phyloP scores from a whole-genome alignment of 306 rosid species.

The Vigna reflexopilosa region DNA sequence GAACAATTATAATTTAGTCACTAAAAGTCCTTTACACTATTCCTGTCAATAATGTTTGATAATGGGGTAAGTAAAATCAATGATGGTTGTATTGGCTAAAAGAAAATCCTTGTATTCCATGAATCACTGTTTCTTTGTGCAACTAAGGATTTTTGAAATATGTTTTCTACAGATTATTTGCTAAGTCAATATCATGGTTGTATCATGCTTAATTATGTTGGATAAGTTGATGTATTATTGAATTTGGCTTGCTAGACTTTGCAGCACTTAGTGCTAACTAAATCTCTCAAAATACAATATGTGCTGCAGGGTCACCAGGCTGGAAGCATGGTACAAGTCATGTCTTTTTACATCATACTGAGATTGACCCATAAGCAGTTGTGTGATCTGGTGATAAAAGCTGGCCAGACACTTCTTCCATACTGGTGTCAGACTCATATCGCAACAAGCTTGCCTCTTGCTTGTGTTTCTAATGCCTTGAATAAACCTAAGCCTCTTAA shows the following conservation, averaged over 20 bases:
- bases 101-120: neutral
- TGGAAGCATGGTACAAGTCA: slow-evolving; percentile 49
- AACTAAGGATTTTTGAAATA: neutral
- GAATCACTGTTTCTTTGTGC: neutral
- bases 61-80: slow-evolving; percentile 4
- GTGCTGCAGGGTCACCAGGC: slow-evolving; percentile 69
- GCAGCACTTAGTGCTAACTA: slow-evolving; percentile 15
- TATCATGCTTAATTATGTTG: slow-evolving; percentile 27
- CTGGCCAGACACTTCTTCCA: slow-evolving; percentile 53
- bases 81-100: neutral
- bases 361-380: slow-evolving; percentile 50
- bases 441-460: slow-evolving; percentile 71
- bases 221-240: slow-evolving; percentile 30
- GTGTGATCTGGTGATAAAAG: slow-evolving; percentile 51
- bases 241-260: slow-evolving; percentile 34
- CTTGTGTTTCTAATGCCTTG: slow-evolving; percentile 76
- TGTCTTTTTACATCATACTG: slow-evolving; percentile 61
- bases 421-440: slow-evolving; percentile 55
- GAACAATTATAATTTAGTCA: neutral
- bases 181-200: slow-evolving; percentile 17
- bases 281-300: slow-evolving; percentile 37
- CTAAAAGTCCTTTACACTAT: neutral
- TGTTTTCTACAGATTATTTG: slow-evolving; percentile 22
- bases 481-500: slow-evolving; percentile 83
- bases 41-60: neutral